phyloP scores from a whole-genome alignment of 1,139 yeast species.

The Debaryomyces singareniensis region DNA sequence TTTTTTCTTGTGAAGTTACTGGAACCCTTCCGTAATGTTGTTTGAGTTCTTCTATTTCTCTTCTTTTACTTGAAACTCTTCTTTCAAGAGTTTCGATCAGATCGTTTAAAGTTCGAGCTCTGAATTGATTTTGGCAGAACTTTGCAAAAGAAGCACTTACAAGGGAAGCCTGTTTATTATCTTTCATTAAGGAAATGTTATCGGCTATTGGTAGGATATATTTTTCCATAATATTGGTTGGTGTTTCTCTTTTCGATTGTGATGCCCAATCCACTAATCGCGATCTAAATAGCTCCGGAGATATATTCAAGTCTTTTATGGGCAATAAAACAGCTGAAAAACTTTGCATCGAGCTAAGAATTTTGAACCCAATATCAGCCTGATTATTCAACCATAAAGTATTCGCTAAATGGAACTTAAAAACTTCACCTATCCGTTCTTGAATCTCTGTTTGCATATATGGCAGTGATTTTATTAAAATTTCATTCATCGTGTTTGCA shows the following conservation, averaged over 20 bases:
- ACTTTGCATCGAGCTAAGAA: constrained; percentile 26
- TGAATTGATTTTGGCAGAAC: constrained; percentile 68
- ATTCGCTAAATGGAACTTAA: constrained; percentile 46
- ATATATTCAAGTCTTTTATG: constrained; percentile 16
- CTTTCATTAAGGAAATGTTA: constrained; percentile 12
- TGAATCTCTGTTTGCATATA: constrained; percentile 4
- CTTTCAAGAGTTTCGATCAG: constrained; percentile 37
- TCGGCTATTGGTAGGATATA: constrained; percentile 45
- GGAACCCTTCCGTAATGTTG: constrained; percentile 32
- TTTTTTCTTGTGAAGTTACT: constrained; percentile 38
- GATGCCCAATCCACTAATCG: constrained; percentile 68
- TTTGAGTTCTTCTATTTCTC: constrained; percentile 46
- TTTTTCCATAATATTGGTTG: constrained; percentile 48
- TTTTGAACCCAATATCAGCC: constrained; percentile 45
- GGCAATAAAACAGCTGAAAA: constrained; percentile 15
- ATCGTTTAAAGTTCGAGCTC: constrained; percentile 35
- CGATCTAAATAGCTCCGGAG: constrained; percentile 32
- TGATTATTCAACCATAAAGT: constrained; percentile 58
- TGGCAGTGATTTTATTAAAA: constrained; percentile 18
- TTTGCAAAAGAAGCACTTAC: constrained; percentile 59
- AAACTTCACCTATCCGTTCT: constrained; percentile 16
- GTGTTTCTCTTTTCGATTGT: constrained; percentile 61
- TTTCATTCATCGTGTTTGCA: constrained; percentile 37
- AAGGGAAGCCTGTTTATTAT: constrained; percentile 24
- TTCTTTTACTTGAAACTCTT: constrained; percentile 29